phyloP scores from a whole-genome alignment of 345 rosid species.

The Populus davidiana region DNA sequence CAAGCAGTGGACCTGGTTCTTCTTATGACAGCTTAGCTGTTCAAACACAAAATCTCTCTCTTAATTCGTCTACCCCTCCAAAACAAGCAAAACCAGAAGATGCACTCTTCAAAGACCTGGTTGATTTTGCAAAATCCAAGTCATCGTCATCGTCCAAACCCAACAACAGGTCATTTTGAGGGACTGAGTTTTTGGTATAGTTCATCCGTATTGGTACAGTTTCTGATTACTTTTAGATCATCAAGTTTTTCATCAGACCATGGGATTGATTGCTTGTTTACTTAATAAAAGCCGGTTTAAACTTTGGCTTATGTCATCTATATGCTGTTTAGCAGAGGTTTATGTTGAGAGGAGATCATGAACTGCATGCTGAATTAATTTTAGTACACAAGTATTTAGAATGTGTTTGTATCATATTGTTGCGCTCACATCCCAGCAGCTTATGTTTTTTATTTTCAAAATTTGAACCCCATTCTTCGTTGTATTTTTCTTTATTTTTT shows the following conservation, averaged over 20 bases:
- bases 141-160: conserved; percentile 69
- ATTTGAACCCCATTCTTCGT: neutral
- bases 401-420: conserved; percentile 17
- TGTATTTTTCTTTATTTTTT: neutral
- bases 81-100: conserved; percentile 74
- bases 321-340: conserved; percentile 15
- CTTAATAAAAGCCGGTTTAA: conserved; percentile 18
- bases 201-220: conserved; percentile 31
- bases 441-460: neutral
- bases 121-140: conserved; percentile 87
- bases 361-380: conserved; percentile 17
- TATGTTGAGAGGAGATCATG: conserved; percentile 12
- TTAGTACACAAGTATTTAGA: conserved; percentile 13
- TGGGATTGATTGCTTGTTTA: conserved; percentile 20
- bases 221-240: conserved; percentile 21
- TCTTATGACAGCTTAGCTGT: conserved; percentile 57
- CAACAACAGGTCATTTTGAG: conserved; percentile 62
- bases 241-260: conserved; percentile 21
- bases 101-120: conserved; percentile 80
- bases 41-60: conserved; percentile 63
- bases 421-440: neutral
- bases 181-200: conserved; percentile 13
- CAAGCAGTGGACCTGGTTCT: conserved; percentile 51
- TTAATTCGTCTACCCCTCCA: conserved; percentile 46
- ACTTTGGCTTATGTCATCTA: conserved; percentile 21